Conservation (phyloP, 2,329 filamentous ascomycete genomes). For the Gyromitra esculenta region DNA sequence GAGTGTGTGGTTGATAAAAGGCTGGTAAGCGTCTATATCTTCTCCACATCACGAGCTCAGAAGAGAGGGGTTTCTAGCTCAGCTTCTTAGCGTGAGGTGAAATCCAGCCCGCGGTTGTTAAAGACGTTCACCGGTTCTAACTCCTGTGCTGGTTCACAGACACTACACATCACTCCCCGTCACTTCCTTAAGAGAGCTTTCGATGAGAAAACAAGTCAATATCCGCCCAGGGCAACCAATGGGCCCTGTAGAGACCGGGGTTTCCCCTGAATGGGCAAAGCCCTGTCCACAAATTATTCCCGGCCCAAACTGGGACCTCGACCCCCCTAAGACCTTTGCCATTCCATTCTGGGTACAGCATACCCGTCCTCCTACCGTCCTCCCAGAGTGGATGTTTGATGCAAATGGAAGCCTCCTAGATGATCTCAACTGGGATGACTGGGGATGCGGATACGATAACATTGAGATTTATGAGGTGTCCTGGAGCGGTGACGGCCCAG, state of each 20-base stretch:
- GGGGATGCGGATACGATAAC: slow-evolving; percentile 29
- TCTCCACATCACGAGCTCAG: not conserved
- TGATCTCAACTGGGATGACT: slow-evolving; percentile 42
- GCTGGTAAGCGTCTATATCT: not conserved
- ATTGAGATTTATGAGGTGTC: slow-evolving; percentile 26
- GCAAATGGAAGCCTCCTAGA: slow-evolving; percentile 19
- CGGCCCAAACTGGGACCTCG: slow-evolving; percentile 3
- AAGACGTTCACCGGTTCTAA: not conserved
- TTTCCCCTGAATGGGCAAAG: slow-evolving; percentile 12
- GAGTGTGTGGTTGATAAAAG: not conserved
- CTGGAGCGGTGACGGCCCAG: slow-evolving; percentile 10
- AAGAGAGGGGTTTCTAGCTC: not conserved
- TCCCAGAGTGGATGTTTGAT: slow-evolving; percentile 42
- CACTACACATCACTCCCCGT: not conserved
- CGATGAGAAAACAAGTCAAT: slow-evolving; percentile 9
- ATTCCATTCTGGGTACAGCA: slow-evolving; percentile 38
- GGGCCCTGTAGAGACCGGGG: not conserved
- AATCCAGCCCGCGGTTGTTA: not conserved
- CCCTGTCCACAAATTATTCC: slow-evolving; percentile 2
- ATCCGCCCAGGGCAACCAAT: not conserved
- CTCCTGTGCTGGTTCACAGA: not conserved
- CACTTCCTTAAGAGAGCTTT: slow-evolving; percentile 6
- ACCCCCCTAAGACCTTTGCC: not conserved
- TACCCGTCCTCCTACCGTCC: slow-evolving; percentile 14
- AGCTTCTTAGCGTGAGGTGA: not conserved